Conservation (phyloP, 2,329 filamentous ascomycete genomes). For the Sclerotinia spermophila region DNA sequence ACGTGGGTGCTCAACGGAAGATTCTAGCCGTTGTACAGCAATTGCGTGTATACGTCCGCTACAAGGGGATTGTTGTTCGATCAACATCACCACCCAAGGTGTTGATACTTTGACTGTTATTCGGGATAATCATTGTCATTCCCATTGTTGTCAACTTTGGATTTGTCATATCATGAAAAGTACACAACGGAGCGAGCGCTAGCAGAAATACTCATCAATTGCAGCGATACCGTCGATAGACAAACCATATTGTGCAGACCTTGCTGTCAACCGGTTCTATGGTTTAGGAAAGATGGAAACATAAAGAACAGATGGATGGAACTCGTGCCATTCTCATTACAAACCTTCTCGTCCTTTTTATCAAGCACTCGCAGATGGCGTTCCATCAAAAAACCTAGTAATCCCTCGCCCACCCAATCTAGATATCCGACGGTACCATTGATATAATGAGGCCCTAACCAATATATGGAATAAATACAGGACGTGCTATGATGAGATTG, state of each 20-base stretch:
- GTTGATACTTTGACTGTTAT: background rate
- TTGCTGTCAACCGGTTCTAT: background rate
- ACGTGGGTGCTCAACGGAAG: background rate
- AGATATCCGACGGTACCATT: background rate
- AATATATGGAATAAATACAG: background rate
- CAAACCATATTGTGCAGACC: background rate
- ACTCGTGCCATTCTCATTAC: background rate
- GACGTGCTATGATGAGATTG: background rate
- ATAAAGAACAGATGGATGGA: too few species aligned
- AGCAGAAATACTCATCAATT: too few species aligned
- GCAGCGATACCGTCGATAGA: background rate
- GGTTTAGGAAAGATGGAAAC: too few species aligned
- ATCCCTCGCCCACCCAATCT: background rate
- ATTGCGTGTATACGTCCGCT: background rate
- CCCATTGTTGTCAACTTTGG: background rate
- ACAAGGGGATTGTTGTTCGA: background rate
- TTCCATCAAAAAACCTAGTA: background rate
- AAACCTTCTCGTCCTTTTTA: background rate
- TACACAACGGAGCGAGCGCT: background rate
- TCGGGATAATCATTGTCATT: background rate
- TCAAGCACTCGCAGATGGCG: background rate
- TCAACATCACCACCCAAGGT: background rate
- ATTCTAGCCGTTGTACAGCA: background rate
- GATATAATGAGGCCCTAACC: too few species aligned
- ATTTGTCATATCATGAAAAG: background rate